Conservation (phyloP, 2,329 filamentous ascomycete species). For the Exophiala lecanii-corni region DNA sequence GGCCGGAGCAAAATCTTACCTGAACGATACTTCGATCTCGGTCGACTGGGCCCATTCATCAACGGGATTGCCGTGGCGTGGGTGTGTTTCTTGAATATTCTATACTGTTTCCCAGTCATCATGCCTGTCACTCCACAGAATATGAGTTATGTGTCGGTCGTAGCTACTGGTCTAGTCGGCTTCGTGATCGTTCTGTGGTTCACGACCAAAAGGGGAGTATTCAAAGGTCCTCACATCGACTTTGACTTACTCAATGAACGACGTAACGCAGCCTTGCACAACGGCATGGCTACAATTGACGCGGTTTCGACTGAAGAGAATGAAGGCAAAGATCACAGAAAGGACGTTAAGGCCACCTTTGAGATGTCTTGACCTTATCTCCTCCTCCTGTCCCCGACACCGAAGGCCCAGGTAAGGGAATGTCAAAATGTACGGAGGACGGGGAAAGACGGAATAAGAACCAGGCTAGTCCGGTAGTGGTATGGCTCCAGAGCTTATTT, state of each 20-base stretch:
- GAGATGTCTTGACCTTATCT: too few relatives aligned
- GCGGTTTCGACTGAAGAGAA: too few relatives aligned
- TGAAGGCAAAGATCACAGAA: too few relatives aligned
- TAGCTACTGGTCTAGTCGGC: background rate
- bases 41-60: slow-evolving; percentile 26
- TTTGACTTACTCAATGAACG: background rate
- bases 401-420: too few relatives aligned
- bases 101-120: slow-evolving; percentile 30
- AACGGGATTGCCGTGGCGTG: slow-evolving; percentile 32
- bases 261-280: slow-evolving; percentile 1
- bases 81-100: slow-evolving; percentile 29
- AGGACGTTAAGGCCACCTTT: too few relatives aligned
- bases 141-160: slow-evolving; percentile 31
- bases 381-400: too few relatives aligned
- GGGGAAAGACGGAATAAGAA: too few relatives aligned
- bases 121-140: slow-evolving; percentile 30
- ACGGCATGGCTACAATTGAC: too few relatives aligned
- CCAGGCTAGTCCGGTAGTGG: too few relatives aligned
- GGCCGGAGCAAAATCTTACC: slow-evolving; percentile 4
- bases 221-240: slow-evolving; percentile 1
- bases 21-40: slow-evolving; percentile 5
- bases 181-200: slow-evolving; percentile 4
- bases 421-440: too few relatives aligned
- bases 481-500: too few relatives aligned
- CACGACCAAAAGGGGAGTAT: slow-evolving; percentile 1